These are phyloP conservation scores for Plantago coronopus DNA, from an alignment of 305 asterid species.

Conservation along the genomic window DNA sequence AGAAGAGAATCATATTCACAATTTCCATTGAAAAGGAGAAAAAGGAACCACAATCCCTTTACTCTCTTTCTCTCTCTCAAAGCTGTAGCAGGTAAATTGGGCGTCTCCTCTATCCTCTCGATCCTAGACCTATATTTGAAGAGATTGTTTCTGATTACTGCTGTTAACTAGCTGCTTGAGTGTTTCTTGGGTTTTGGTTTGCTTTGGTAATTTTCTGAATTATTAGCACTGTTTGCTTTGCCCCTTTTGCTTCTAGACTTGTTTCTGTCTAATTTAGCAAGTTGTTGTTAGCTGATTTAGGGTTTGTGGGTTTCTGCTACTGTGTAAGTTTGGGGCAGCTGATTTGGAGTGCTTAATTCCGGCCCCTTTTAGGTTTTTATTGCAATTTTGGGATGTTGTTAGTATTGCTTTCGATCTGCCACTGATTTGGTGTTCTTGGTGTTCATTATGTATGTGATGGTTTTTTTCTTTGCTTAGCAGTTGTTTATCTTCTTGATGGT, in stretches of 20 bases:
- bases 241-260: neutral
- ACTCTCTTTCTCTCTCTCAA: neutral
- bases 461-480: neutral
- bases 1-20: neutral
- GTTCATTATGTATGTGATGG: neutral
- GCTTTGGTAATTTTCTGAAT: neutral
- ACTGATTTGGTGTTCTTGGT: neutral
- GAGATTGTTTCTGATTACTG: no score
- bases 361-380: neutral
- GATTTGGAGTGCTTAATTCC: neutral
- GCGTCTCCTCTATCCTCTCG: no score
- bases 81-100: neutral
- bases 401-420: neutral
- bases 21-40: neutral
- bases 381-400: neutral
- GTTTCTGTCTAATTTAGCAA: neutral
- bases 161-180: no score
- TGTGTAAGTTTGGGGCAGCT: conserved; percentile 1
- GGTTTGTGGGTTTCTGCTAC: neutral
- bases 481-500: neutral
- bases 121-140: no score
- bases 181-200: no score
- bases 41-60: neutral
- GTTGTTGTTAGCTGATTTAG: neutral
- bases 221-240: neutral